phyloP scores from a whole-genome alignment of 2,329 filamentous ascomycete species.

The Elsinoe fawcettii region DNA sequence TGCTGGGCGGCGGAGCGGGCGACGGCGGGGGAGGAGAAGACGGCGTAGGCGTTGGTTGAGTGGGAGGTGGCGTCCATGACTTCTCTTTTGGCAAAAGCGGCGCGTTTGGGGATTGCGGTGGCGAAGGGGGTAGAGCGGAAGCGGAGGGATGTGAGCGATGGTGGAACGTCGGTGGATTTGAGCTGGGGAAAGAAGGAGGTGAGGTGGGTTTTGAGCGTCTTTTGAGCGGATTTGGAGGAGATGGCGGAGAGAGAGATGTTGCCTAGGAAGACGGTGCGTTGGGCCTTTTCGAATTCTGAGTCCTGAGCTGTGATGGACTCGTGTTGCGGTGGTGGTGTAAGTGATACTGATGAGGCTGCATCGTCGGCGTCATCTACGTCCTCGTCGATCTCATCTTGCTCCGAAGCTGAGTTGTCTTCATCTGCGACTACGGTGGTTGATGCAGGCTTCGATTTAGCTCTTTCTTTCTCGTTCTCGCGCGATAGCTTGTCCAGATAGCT shows the following conservation, averaged over 20 bases:
- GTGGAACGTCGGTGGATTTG: constrained; percentile 35
- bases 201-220: constrained; percentile 67
- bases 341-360: constrained; percentile 34
- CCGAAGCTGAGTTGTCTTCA: constrained; percentile 21
- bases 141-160: constrained; percentile 77
- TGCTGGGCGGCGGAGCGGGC: constrained; percentile 67
- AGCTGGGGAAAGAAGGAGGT: constrained; percentile 60
- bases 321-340: constrained; percentile 51
- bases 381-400: constrained; percentile 25
- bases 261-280: constrained; percentile 82
- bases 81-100: constrained; percentile 85
- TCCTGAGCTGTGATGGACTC: constrained; percentile 39
- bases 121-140: constrained; percentile 91
- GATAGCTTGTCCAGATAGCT: constrained; percentile 58
- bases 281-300: constrained; percentile 64
- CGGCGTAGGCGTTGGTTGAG: constrained; percentile 88
- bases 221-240: constrained; percentile 72
- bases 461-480: constrained; percentile 33
- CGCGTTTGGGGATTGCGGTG: constrained; percentile 76
- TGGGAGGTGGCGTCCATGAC: constrained; percentile 87
- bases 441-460: constrained; percentile 16
- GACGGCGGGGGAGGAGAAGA: constrained; percentile 69
- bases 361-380: constrained; percentile 33
- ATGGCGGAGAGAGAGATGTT: constrained; percentile 83
- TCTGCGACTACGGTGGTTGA: constrained; percentile 26